Percentiles rank a stretch among this genome's conserved stretches.
These are phyloP conservation scores for Xylaria sp. DNA, from an alignment of 2,329 filamentous ascomycete genomes.

Conservation along the genomic window DNA sequence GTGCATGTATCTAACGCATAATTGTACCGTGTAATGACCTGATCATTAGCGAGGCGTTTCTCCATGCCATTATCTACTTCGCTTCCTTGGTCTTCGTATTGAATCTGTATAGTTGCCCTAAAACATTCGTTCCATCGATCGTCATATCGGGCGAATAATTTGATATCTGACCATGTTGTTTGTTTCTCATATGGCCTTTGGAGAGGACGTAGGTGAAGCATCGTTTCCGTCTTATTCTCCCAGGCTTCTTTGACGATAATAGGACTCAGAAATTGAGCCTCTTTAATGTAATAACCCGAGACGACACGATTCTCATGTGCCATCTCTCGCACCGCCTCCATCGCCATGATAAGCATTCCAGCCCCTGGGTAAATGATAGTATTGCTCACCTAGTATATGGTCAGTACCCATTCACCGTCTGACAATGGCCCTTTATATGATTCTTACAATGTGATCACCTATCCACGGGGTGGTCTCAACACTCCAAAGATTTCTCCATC, in stretches of 20 bases:
- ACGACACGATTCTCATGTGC: constrained; percentile 33
- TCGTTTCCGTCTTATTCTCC: constrained; percentile 48
- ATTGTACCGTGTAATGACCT: constrained; percentile 31
- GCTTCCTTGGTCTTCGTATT: constrained; percentile 41
- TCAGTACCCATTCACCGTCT: neutral
- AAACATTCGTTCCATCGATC: constrained; percentile 49
- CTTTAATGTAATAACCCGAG: constrained; percentile 46
- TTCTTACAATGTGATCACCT: constrained; percentile 55
- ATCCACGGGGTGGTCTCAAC: constrained; percentile 58
- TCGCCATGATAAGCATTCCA: constrained; percentile 52
- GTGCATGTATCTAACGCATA: constrained; percentile 39
- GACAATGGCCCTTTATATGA: neutral
- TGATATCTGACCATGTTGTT: constrained; percentile 46
- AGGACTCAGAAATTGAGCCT: constrained; percentile 48
- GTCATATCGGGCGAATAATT: constrained; percentile 44
- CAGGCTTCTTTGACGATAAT: constrained; percentile 47
- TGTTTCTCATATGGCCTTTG: constrained; percentile 42
- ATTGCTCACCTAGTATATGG: constrained; percentile 40
- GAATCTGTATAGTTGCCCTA: constrained; percentile 45
- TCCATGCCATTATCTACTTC: constrained; percentile 39
- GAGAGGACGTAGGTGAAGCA: constrained; percentile 46
- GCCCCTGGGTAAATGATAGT: constrained; percentile 51
- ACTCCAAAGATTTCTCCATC: constrained; percentile 59
- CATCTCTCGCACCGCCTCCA: constrained; percentile 51
- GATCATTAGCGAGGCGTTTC: constrained; percentile 26